phyloP scores from a whole-genome alignment of 2,329 filamentous ascomycete genomes.

The Fusarium armeniacum region DNA sequence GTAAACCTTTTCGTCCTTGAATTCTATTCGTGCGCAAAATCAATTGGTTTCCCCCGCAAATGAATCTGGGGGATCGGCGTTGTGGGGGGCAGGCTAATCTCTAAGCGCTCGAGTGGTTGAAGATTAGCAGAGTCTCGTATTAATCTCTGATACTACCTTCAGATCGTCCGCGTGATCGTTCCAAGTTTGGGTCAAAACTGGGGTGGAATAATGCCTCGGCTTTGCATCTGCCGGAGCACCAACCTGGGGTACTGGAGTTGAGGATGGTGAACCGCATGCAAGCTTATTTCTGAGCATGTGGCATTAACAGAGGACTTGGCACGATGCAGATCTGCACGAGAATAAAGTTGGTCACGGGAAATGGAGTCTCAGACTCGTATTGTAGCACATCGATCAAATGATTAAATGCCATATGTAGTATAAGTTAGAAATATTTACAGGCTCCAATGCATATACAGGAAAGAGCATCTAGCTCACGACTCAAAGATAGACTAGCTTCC shows the following conservation, averaged over 20 bases:
- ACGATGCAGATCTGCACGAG: neutral
- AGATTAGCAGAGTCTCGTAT: neutral
- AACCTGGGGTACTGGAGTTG: neutral
- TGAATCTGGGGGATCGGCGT: conserved; percentile 25
- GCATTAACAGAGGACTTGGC: neutral
- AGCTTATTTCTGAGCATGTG: neutral
- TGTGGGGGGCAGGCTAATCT: conserved; percentile 11
- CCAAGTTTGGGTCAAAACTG: neutral
- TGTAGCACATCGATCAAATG: neutral
- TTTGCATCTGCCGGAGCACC: neutral
- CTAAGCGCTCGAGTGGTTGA: conserved; percentile 34
- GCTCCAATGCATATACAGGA: conserved; percentile 17
- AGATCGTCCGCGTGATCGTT: neutral
- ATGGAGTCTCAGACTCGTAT: too few species aligned
- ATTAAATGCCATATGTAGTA: neutral
- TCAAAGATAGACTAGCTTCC: neutral
- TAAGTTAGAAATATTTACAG: conserved; percentile 20
- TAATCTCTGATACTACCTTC: conserved; percentile 7
- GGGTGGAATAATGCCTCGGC: neutral
- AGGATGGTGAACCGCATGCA: neutral
- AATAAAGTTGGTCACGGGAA: neutral
- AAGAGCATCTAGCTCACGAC: neutral
- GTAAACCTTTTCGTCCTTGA: neutral
- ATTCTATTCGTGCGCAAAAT: conserved; percentile 34
- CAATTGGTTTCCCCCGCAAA: conserved; percentile 9